phyloP scores from a whole-genome alignment of 1,139 yeast genomes.

The Pichia sp. region DNA sequence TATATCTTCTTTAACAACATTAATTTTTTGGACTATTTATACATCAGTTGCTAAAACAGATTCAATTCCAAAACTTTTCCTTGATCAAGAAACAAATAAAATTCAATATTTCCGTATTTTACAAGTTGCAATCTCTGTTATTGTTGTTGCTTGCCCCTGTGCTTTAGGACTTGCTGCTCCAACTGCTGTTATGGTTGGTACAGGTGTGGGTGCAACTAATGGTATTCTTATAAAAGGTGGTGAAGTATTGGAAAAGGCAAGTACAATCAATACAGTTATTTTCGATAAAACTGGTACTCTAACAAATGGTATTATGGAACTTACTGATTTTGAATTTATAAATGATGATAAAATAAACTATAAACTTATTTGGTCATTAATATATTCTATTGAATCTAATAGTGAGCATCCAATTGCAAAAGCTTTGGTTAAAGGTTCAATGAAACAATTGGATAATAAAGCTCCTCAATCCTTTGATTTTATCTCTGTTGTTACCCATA shows the following conservation, averaged over 20 bases:
- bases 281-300: conserved; percentile 97
- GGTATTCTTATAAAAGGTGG: conserved; percentile 95
- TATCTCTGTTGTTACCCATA: conserved; percentile 40
- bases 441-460: conserved; percentile 19
- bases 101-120: conserved; percentile 48
- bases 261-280: conserved; percentile 55
- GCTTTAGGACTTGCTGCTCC: conserved; percentile 97
- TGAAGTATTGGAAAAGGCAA: conserved; percentile 72
- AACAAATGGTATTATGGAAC: conserved; percentile 72
- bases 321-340: conserved; percentile 17
- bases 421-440: conserved; percentile 44
- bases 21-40: conserved; percentile 56
- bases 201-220: conserved; percentile 87
- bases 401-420: conserved; percentile 88
- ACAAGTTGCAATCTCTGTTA: conserved; percentile 82
- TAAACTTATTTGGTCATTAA: conserved; percentile 46
- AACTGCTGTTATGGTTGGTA: conserved; percentile 97
- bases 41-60: conserved; percentile 22
- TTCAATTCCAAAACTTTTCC: conserved; percentile 49
- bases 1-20: conserved; percentile 53
- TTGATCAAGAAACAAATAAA: conserved; percentile 42
- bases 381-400: conserved; percentile 57
- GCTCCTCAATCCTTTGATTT: conserved; percentile 12
- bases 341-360: conserved; percentile 14
- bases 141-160: conserved; percentile 98